These are phyloP conservation scores for Neurospora sp. DNA, from an alignment of 495 filamentous ascomycete species.

Conservation along the genomic window DNA sequence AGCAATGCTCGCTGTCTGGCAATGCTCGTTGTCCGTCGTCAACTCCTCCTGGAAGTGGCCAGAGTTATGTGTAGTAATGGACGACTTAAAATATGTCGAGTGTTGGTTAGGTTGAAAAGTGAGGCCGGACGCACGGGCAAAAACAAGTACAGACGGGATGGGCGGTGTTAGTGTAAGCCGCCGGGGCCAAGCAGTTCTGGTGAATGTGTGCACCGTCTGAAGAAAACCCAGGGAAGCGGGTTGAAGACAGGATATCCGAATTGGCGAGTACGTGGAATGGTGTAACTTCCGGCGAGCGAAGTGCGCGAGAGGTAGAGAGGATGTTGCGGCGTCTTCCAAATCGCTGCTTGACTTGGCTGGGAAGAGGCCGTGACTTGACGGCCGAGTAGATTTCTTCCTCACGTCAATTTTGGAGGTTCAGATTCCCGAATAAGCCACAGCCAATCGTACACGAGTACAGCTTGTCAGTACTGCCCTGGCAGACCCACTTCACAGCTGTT, in stretches of 20 bases:
- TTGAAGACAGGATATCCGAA: background rate
- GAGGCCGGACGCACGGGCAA: background rate
- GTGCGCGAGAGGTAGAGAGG: background rate
- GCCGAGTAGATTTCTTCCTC: constrained; percentile 26
- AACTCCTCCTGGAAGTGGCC: background rate
- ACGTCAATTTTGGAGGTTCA: constrained; percentile 24
- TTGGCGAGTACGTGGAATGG: background rate
- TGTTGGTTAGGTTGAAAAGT: background rate
- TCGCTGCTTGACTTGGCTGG: background rate
- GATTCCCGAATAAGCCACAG: constrained; percentile 23
- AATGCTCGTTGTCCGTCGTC: background rate
- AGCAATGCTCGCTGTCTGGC: background rate
- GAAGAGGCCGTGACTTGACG: background rate
- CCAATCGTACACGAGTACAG: constrained; percentile 7
- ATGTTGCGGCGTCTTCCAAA: background rate
- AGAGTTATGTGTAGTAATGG: background rate
- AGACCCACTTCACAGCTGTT: constrained; percentile 17
- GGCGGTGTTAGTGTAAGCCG: background rate
- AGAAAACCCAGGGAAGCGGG: background rate
- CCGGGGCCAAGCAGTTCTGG: background rate
- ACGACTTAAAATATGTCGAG: background rate
- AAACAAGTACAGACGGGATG: background rate
- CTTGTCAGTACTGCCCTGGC: constrained; percentile 1
- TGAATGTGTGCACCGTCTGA: background rate
- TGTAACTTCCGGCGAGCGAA: background rate